These are phyloP conservation scores for Eudorina sp. DNA, from an alignment of 139 green algal species.

Conservation along the genomic window DNA sequence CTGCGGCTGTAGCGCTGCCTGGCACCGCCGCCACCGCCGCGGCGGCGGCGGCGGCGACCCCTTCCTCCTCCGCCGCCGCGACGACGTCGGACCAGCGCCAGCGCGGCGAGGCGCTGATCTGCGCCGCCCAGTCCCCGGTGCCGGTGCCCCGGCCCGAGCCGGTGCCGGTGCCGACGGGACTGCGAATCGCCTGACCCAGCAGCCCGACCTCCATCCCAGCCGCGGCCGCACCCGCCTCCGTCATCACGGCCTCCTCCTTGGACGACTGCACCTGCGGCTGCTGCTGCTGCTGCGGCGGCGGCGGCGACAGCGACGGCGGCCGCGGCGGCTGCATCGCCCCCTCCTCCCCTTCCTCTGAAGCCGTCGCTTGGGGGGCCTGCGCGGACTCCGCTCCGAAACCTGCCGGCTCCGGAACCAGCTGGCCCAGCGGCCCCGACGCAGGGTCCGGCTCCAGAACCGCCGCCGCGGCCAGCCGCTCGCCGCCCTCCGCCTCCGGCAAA, in stretches of 20 bases:
- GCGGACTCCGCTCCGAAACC: neutral
- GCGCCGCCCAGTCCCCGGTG: too few species aligned
- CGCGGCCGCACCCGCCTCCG: neutral
- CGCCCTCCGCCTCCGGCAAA: neutral
- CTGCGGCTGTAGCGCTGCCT: neutral
- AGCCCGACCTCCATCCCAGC: neutral
- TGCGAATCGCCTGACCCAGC: too few species aligned
- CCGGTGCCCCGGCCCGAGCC: too few species aligned
- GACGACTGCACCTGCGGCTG: neutral
- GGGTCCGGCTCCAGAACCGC: neutral
- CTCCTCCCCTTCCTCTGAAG: too few species aligned
- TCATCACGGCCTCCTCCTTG: neutral
- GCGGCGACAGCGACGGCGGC: neutral
- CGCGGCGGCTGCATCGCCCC: neutral
- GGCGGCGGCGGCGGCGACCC: neutral
- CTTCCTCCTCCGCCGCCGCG: neutral
- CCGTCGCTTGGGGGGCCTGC: neutral
- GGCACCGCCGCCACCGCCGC: neutral
- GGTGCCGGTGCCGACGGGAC: too few species aligned
- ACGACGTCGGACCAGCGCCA: too few species aligned
- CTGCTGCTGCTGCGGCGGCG: neutral
- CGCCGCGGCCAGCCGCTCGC: neutral
- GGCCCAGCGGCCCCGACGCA: too few species aligned
- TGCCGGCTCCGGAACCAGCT: too few species aligned
- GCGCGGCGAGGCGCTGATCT: too few species aligned